These are phyloP conservation scores for Quercus mongolica DNA, from an alignment of 306 rosid species.

Conservation along the genomic window DNA sequence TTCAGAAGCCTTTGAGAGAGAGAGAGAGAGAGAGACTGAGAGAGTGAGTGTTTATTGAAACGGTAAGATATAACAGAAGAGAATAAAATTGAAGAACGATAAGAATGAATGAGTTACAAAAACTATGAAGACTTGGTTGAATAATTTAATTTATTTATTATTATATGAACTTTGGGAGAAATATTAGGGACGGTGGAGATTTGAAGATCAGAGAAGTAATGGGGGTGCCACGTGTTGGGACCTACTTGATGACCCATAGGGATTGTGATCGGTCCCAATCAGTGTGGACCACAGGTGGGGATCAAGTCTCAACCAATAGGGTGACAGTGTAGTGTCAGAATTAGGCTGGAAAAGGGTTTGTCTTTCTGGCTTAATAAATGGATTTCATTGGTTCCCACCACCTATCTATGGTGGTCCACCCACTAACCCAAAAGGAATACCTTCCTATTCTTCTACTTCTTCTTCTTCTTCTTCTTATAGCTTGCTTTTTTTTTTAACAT, in stretches of 20 bases:
- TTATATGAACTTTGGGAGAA: not conserved
- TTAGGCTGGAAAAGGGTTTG: constrained; percentile 15
- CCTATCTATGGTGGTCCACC: constrained; percentile 21
- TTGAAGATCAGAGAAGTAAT: not conserved
- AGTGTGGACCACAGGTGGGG: constrained; percentile 30
- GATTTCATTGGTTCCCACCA: constrained; percentile 14
- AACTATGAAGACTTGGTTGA: too few species aligned
- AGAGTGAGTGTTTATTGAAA: not conserved
- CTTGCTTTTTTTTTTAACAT: not conserved
- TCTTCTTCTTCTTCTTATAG: too few species aligned
- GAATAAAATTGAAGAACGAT: not conserved
- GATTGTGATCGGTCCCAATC: not conserved
- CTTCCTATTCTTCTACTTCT: not conserved
- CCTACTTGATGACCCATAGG: constrained; percentile 6
- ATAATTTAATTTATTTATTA: too few species aligned
- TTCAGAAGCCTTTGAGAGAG: not conserved
- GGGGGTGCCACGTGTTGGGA: constrained; percentile 19
- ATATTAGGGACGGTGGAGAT: constrained; percentile 3
- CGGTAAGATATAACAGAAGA: constrained; percentile 13
- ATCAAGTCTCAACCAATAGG: constrained; percentile 3
- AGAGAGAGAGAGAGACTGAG: not conserved
- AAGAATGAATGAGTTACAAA: too few species aligned
- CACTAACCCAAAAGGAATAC: not conserved
- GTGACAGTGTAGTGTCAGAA: constrained; percentile 11
- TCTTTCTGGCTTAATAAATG: constrained; percentile 9